phyloP scores from a whole-genome alignment of 2,329 filamentous ascomycete species.

The Sordariomycetes sp. region DNA sequence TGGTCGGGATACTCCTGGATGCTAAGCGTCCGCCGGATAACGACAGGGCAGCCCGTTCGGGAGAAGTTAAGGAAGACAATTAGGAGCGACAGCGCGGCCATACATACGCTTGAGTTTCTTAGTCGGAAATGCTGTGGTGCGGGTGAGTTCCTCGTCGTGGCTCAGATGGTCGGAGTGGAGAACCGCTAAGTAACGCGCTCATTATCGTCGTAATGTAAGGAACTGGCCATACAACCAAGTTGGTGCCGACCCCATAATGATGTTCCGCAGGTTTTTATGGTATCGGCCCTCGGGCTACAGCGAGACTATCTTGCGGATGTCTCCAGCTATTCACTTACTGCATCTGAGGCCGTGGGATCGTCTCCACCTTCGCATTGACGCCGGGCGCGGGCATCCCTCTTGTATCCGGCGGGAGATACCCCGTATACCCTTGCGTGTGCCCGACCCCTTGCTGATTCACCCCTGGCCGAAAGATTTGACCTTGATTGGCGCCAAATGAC shows the following conservation, averaged over 20 bases:
- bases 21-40: background rate
- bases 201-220: too few relatives aligned
- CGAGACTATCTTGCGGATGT: background rate
- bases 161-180: too few relatives aligned
- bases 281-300: background rate
- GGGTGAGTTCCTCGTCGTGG: too few relatives aligned
- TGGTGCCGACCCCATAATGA: too few relatives aligned
- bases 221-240: too few relatives aligned
- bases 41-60: background rate
- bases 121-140: too few relatives aligned
- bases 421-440: slow-evolving; percentile 1
- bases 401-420: slow-evolving; percentile 1
- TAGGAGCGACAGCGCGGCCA: too few relatives aligned
- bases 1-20: background rate
- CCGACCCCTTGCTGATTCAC: background rate
- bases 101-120: too few relatives aligned
- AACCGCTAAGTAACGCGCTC: too few relatives aligned
- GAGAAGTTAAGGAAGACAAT: background rate
- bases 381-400: background rate
- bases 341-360: background rate
- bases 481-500: slow-evolving; percentile 1
- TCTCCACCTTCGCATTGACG: background rate
- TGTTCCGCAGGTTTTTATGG: background rate
- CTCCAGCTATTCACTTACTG: background rate
- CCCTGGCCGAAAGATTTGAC: background rate